A percentile compares a stretch with the other conserved stretches of the same genome.
Evolutionary conservation across 345 rosid species (phyloP).

Genomic region (Bruguiera sexangula): DNA sequence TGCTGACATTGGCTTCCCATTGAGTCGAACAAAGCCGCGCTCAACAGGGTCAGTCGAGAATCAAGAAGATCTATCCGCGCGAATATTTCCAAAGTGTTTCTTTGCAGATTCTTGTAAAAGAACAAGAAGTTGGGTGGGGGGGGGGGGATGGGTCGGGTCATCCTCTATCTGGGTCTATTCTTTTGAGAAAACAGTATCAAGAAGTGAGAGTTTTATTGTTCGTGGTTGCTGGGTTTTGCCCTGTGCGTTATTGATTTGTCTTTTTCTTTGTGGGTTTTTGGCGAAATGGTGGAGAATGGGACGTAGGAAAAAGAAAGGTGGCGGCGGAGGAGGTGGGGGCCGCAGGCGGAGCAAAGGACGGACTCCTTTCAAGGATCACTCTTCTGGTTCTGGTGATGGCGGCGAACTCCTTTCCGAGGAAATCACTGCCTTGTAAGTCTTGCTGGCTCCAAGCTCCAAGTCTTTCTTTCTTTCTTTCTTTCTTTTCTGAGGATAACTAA

Average conservation of each 20-base stretch:
- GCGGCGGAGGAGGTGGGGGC: conserved; percentile 33
- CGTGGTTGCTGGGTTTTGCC: background rate
- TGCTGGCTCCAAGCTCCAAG: background rate
- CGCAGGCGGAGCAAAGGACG: conserved; percentile 59
- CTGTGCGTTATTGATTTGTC: background rate
- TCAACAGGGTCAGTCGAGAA: too few species aligned
- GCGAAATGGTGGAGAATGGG: conserved; percentile 46
- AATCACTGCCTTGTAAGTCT: conserved; percentile 86
- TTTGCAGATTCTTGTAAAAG: too few species aligned
- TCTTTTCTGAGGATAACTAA: background rate
- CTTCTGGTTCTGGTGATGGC: conserved; percentile 45
- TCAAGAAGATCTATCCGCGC: too few species aligned
- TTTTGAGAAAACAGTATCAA: too few species aligned
- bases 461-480: background rate
- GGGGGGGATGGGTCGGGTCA: too few species aligned
- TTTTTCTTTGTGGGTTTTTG: background rate
- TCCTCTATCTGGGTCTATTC: too few species aligned
- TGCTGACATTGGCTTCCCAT: too few species aligned
- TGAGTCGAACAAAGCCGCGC: too few species aligned
- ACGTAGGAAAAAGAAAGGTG: conserved; percentile 67
- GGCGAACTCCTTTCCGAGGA: conserved; percentile 87
- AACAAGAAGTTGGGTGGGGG: too few species aligned
- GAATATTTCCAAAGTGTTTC: too few species aligned
- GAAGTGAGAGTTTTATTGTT: background rate
- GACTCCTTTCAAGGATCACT: conserved; percentile 59